Evolutionary conservation across 106 monocot genomes (phyloP).

Genomic region (Platanthera zijinensis): DNA sequence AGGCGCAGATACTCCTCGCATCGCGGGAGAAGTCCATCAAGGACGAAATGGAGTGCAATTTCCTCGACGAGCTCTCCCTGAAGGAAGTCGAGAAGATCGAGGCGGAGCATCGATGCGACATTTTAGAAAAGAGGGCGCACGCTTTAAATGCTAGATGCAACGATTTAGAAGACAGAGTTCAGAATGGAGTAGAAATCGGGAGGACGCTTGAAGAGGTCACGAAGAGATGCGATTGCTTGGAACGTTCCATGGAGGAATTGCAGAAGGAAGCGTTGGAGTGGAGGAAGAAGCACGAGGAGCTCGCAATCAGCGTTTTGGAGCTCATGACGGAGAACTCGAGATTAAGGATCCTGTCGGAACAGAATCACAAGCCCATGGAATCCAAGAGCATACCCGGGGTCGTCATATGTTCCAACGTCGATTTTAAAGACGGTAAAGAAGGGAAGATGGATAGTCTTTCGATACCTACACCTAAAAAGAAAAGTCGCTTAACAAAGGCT

Average conservation of each 20-base stretch:
- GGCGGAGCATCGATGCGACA: no score
- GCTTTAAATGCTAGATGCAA: no score
- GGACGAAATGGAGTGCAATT: no score
- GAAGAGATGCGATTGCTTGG: background rate
- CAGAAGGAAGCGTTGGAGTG: background rate
- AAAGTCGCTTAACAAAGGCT: conserved; percentile 15
- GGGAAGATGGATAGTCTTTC: background rate
- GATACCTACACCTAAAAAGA: conserved; percentile 25
- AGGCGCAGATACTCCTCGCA: no score
- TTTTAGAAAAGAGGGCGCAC: no score
- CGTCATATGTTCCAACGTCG: conserved; percentile 15
- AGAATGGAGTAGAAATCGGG: background rate
- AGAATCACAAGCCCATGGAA: background rate
- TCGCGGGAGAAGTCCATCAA: no score
- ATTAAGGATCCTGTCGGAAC: background rate
- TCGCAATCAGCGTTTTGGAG: conserved; percentile 13
- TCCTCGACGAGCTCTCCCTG: no score
- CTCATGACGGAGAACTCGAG: conserved; percentile 13
- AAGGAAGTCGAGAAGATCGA: no score
- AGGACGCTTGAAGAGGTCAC: background rate
- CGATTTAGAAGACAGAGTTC: no score
- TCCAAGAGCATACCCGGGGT: background rate
- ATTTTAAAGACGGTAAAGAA: background rate
- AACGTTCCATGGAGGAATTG: no score
- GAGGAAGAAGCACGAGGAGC: conserved; percentile 5